Evolutionary conservation across 805 yeast species (phyloP).

Genomic region (Candida railenensis): DNA sequence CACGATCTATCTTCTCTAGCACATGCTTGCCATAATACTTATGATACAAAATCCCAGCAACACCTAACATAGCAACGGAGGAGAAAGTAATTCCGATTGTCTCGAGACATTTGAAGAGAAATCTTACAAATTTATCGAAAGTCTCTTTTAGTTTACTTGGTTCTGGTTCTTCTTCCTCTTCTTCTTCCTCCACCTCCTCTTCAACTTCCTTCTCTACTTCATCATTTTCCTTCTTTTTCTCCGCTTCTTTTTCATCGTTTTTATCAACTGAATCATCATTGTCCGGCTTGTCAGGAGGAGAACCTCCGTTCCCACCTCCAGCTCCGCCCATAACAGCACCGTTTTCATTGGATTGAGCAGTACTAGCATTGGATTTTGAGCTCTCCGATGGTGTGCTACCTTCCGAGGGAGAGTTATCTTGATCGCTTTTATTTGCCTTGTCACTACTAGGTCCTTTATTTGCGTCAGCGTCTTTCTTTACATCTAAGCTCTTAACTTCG

Average conservation of each 20-base stretch:
- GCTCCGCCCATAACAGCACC: neutral
- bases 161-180: slow-evolving; percentile 14
- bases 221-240: slow-evolving; percentile 9
- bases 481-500: slow-evolving; percentile 5
- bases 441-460: neutral
- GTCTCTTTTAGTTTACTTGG: slow-evolving; percentile 18
- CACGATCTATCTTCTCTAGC: slow-evolving; percentile 58
- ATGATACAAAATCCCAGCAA: slow-evolving; percentile 74
- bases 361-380: neutral
- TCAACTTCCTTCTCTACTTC: slow-evolving; percentile 10
- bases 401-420: neutral
- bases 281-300: neutral
- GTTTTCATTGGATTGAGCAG: neutral
- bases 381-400: too few species aligned
- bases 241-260: slow-evolving; percentile 2
- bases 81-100: slow-evolving; percentile 72
- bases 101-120: slow-evolving; percentile 51
- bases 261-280: neutral
- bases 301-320: neutral
- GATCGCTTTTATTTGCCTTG: neutral
- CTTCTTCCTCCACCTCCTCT: slow-evolving; percentile 12
- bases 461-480: slow-evolving; percentile 3
- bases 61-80: slow-evolving; percentile 63
- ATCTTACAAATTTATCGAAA: slow-evolving; percentile 19
- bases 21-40: slow-evolving; percentile 58